Evolutionary conservation across 495 filamentous ascomycete species (phyloP).

Genomic region (Penicillium herquei): DNA sequence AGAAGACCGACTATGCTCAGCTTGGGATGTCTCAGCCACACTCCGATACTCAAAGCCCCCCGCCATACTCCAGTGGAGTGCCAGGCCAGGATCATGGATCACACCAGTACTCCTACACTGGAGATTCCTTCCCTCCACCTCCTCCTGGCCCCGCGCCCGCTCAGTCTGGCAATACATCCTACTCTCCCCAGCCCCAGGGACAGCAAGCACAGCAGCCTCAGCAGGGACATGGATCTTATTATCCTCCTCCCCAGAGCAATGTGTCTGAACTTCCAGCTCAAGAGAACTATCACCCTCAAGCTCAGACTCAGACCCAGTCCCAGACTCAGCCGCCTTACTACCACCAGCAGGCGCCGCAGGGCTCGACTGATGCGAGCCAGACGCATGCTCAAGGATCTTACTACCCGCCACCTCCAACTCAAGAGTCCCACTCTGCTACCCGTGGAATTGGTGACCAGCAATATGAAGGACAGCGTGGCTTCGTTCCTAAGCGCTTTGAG

Average conservation of each 20-base stretch:
- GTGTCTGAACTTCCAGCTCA: conserved; percentile 5
- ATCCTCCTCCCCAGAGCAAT: conserved; percentile 1
- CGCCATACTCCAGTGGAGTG: conserved; percentile 1
- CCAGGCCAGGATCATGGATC: conserved; percentile 9
- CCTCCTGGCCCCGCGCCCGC: conserved; percentile 34
- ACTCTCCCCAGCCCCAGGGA: conserved; percentile 9
- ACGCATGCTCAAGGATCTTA: conserved; percentile 19
- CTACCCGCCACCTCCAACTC: conserved; percentile 38
- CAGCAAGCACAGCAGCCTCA: conserved; percentile 1
- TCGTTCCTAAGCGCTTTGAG: conserved; percentile 30
- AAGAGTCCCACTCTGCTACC: conserved; percentile 33
- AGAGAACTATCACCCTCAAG: conserved; percentile 3
- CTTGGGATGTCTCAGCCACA: background rate
- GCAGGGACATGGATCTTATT: conserved; percentile 12
- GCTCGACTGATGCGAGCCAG: conserved; percentile 11
- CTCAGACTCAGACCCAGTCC: conserved; percentile 17
- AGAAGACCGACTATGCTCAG: conserved; percentile 21
- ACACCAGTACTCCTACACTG: conserved; percentile 34
- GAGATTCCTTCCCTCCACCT: conserved; percentile 47
- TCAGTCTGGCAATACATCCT: conserved; percentile 27
- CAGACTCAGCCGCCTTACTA: conserved; percentile 20
- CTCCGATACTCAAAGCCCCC: background rate
- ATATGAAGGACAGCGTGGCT: conserved; percentile 31
- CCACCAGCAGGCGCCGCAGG: conserved; percentile 9
- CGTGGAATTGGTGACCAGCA: conserved; percentile 41